These are phyloP conservation scores for Rugonectria rugulosa DNA, from an alignment of 2,329 filamentous ascomycete species.

Conservation along the genomic window DNA sequence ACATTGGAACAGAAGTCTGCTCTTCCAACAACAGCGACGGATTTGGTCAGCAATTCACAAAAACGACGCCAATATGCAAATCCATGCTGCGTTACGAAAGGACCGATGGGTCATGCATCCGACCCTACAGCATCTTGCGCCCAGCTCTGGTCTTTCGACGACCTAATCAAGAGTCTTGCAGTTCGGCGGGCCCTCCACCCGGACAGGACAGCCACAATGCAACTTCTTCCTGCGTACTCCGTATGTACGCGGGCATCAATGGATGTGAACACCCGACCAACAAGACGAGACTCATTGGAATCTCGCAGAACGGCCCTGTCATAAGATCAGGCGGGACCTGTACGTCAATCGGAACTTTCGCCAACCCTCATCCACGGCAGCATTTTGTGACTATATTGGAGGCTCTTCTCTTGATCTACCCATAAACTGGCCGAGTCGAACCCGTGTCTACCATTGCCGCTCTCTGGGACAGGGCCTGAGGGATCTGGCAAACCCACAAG, in stretches of 20 bases:
- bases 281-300: constrained; percentile 4
- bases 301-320: too few relatives aligned
- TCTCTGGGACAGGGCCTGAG: constrained; percentile 4
- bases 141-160: background rate
- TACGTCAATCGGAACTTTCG: too few relatives aligned
- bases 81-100: background rate
- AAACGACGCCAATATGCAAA: background rate
- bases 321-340: too few relatives aligned
- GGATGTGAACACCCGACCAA: constrained; percentile 3
- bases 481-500: constrained; percentile 27
- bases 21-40: constrained; percentile 20
- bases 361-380: too few relatives aligned
- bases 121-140: background rate
- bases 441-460: background rate
- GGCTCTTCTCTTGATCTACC: background rate
- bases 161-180: background rate
- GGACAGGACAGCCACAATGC: background rate
- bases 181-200: background rate
- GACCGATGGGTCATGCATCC: background rate
- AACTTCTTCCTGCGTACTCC: too few relatives aligned
- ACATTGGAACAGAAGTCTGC: too few relatives aligned
- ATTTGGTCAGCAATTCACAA: constrained; percentile 23
- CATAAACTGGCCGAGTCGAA: constrained; percentile 1
- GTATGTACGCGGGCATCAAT: constrained; percentile 5
- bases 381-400: too few relatives aligned